Evolutionary conservation across 129 eudicot species (phyloP).

Genomic region (Chrysanthemum makinoi): DNA sequence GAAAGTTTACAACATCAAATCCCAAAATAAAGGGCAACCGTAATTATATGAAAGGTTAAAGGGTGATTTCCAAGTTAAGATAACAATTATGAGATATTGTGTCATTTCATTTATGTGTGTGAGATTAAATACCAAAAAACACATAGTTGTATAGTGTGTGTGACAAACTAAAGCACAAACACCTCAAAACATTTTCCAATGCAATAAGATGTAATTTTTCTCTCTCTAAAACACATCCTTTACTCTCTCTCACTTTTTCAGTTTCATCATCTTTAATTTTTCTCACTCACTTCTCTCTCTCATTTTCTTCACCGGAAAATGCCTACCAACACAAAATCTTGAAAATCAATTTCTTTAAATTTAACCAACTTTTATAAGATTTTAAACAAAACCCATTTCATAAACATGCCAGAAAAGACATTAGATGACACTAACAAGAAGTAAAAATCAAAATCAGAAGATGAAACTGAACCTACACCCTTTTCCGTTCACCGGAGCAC

Average conservation of each 20-base stretch:
- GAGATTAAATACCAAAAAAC: too few species aligned
- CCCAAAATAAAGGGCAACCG: conserved; percentile 10
- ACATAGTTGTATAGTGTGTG: too few species aligned
- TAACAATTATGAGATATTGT: too few species aligned
- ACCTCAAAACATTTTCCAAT: conserved; percentile 24
- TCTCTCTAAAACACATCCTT: conserved; percentile 3
- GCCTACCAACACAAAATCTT: too few species aligned
- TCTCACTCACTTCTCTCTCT: conserved; percentile 23
- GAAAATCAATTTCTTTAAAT: too few species aligned
- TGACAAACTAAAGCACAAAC: conserved; percentile 3
- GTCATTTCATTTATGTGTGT: too few species aligned
- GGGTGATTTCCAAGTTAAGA: conserved; percentile 18
- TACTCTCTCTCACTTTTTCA: conserved; percentile 22
- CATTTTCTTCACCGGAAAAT: conserved; percentile 7
- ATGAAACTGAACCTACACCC: conserved; percentile 31
- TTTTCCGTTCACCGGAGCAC: conserved; percentile 38
- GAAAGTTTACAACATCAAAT: not conserved
- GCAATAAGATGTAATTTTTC: conserved; percentile 26
- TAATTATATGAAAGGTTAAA: conserved; percentile 14
- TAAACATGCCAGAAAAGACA: conserved; percentile 49
- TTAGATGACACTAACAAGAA: not conserved
- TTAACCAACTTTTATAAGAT: not conserved
- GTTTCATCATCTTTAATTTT: conserved; percentile 23
- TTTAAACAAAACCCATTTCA: not conserved
- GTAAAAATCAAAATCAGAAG: conserved; percentile 38